Evolutionary conservation across 345 rosid genomes (phyloP), one percentile per base, ranked within the genome.

Genomic region (Aurinia saxatilis): DNA sequence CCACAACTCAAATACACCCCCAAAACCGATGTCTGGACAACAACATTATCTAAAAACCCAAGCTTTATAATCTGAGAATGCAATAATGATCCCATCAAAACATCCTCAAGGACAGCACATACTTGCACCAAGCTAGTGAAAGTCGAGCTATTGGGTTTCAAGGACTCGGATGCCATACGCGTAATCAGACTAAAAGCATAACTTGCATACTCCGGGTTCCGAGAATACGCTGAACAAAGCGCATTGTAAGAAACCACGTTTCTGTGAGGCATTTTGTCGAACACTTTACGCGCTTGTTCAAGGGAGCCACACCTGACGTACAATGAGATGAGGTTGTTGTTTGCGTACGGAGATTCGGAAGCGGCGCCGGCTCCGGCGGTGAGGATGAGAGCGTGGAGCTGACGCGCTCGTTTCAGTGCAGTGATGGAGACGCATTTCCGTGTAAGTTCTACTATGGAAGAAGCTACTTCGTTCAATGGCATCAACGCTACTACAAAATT

Each of bases 71-170:
- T 82, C 55, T 70, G 80, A 6, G 75, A 76, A 63, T 92, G 95
- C 44, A 92, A 31, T 51, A 40, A 36, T 3, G 73, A 73, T 13
- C 97, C 95, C 69, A 75, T 34, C 29, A 72, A 8, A 74, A 69
- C 66, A 73, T 83, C 81, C 71, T 80, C 78, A 29, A 79, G 63
- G 62, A 56, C 10, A n/a, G 74, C 73, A 70, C 81, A 80, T 0
- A 87, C 89, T 52, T 75, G 95, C 51, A 90, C 58, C 64, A 87
- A 72, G 77, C 95, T 83, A 15, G 89, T 79, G 74, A 87, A 81
- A 44, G 84, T 89, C 13, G 79, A 74, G 38, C 82, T 80, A 73
- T 81, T 85, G 31, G 95, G 91, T 56, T 63, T 76, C 53, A 85
- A 50, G 45, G 63, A 76, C 41, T 80, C 86, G 25, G 16, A 49